Evolutionary conservation across 192 early-diverging fungal species (phyloP).

Genomic region (Coemansia sp.): DNA sequence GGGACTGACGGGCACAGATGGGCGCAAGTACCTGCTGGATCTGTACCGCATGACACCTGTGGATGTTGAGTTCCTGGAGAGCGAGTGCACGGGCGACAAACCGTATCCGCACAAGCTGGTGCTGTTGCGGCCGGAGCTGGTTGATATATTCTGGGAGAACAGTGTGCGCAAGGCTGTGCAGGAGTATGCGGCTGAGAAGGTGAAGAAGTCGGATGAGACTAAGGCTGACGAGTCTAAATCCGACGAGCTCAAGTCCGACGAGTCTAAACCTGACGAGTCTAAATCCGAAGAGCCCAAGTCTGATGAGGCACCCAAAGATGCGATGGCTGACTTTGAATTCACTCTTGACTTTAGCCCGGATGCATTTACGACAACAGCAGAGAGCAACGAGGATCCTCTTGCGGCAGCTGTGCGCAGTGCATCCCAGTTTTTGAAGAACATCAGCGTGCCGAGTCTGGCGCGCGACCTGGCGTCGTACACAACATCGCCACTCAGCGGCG

Average conservation of each 20-base stretch:
- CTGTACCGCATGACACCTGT: slow-evolving; percentile 88
- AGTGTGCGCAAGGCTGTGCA: slow-evolving; percentile 64
- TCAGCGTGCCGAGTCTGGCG: slow-evolving; percentile 64
- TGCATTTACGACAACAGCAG: slow-evolving; percentile 58
- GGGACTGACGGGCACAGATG: slow-evolving; percentile 88
- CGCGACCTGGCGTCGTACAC: slow-evolving; percentile 61
- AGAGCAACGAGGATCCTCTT: slow-evolving; percentile 40
- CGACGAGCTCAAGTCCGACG: background rate
- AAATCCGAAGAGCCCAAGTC: slow-evolving; percentile 4
- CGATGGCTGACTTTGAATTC: slow-evolving; percentile 53
- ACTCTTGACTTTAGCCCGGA: slow-evolving; percentile 59
- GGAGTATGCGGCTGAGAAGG: slow-evolving; percentile 43
- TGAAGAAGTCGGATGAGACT: slow-evolving; percentile 19
- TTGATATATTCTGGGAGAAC: slow-evolving; percentile 81
- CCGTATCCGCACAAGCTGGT: slow-evolving; percentile 84
- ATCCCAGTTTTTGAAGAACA: slow-evolving; percentile 73
- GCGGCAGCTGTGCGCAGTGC: slow-evolving; percentile 69
- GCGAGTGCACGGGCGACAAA: slow-evolving; percentile 58
- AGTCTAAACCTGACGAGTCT: background rate
- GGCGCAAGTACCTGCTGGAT: slow-evolving; percentile 89
- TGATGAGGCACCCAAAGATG: slow-evolving; percentile 13
- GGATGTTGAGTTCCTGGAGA: slow-evolving; percentile 86
- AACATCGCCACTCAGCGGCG: slow-evolving; percentile 74
- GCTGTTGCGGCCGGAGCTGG: slow-evolving; percentile 83
- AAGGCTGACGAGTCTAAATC: background rate